Evolutionary conservation across 2,329 filamentous ascomycete genomes (phyloP), one percentile per base, ranked within the genome.

Genomic region (Lasiodiplodia sp.): DNA sequence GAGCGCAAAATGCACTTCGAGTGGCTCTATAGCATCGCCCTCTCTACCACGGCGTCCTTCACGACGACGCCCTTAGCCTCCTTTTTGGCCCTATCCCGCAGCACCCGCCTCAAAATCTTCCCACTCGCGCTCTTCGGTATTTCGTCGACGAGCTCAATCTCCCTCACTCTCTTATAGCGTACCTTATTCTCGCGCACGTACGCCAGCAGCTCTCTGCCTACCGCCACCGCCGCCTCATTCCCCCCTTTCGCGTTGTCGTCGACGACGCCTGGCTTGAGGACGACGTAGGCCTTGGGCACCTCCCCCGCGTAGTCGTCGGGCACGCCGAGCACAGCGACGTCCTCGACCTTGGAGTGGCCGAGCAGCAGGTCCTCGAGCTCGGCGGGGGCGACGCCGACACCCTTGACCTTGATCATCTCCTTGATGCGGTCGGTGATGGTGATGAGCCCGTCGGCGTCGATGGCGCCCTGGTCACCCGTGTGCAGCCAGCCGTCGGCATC

Each of bases 371-470:
- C 87, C 73, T 91, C 88, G 0, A 91, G 80, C 73, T 91, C 89
- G 0, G 88, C 88, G 0, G 89, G 88, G 7, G 88, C 86, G 8
- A 89, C 86, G 5, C 84, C 85, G 44, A 89, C 85, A 0, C 88
- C 88, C 70, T 90, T 89, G 11, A 90, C 88, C 74, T 91, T 91
- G 77, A 90, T 88, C 82, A 90, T 86, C 76, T 91, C 88, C 78
- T 91, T 91, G 75, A 91, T 87, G 0, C 88, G 83, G 72, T 91
- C 88, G 1, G 83, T 82, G 67, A 89, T 88, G 34, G 84, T 83
- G 11, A 91, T 79, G 71, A 88, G 81, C 0, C 86, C 87, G 69
- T 88, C 83, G 0, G 77, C 73, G 65, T 88, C 86, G 16, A 90
- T 84, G 7, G 79, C 75, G 2, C 87, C 89, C 52, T 86, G 82